phyloP scores from a whole-genome alignment of 768 basidiomycete species.

The Tulasnella sp. region DNA sequence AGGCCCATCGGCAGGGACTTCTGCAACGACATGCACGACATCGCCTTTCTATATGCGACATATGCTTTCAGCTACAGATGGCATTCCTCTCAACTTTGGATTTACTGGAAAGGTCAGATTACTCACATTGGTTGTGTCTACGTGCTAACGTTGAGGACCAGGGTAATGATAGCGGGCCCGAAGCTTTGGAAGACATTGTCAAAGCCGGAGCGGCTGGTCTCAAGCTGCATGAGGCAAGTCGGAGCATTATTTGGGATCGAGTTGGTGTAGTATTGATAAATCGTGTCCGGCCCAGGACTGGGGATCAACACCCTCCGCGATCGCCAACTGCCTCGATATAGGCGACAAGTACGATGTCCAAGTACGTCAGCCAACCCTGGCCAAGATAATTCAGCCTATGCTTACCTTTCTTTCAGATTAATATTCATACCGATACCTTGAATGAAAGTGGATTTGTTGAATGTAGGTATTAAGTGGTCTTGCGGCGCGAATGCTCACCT shows the following conservation, averaged over 20 bases:
- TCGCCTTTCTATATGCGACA: constrained; percentile 78
- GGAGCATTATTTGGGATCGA: not conserved
- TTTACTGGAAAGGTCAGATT: constrained; percentile 69
- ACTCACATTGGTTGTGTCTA: not conserved
- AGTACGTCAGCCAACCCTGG: constrained; percentile 32
- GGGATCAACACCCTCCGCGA: constrained; percentile 80
- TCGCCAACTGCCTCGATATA: constrained; percentile 62
- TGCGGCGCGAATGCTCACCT: not conserved
- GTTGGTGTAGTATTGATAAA: not conserved
- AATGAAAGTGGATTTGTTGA: constrained; percentile 98
- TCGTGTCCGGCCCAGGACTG: constrained; percentile 45
- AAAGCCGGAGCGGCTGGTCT: constrained; percentile 76
- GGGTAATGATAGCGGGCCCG: constrained; percentile 77
- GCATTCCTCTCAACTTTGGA: constrained; percentile 79
- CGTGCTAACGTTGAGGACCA: not conserved
- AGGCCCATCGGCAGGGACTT: constrained; percentile 79
- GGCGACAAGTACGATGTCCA: constrained; percentile 91
- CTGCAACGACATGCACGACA: constrained; percentile 90
- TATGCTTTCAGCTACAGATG: constrained; percentile 89
- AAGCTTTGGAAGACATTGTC: constrained; percentile 66
- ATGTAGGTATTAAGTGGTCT: constrained; percentile 39
- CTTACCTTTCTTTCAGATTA: constrained; percentile 37
- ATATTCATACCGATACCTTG: constrained; percentile 94
- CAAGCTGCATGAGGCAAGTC: constrained; percentile 70
- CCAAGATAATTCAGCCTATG: too few relatives aligned